Base-by-base conservation (phyloP, 2,329 filamentous ascomycete species). In the Botrytis byssoidea region DNA sequence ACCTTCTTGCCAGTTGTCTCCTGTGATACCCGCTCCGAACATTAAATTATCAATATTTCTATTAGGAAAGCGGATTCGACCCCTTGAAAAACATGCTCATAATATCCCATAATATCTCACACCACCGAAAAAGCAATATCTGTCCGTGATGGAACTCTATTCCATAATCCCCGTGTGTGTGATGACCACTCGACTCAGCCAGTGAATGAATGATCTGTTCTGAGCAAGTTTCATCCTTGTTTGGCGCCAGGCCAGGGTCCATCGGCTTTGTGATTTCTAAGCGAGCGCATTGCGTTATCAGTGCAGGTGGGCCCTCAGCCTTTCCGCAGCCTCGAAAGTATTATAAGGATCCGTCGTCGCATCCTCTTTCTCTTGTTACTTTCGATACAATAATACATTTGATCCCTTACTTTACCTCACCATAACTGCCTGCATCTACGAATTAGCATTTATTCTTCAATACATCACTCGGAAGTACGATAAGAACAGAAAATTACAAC, bases 161-260 rank as follows among this genome's bases (percentile, higher is more conserved):
- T n/a, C 25, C 35, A 32, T 29, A 29, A 64, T 42, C 40, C 3
- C 59, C 51, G n/a, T 57, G n/a, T 57, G n/a, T 57, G 51, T 29
- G n/a, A 57, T 29, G 51, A n/a, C n/a, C 51, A n/a, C 25, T n/a
- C 51, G 51, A 55, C 48, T 57, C 51, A 37, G 32, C 59, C 16
- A 44, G 6, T 57, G 20, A n/a, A 42, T 59, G 20, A 40, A 40
- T 42, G 51, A 68, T 68, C 63, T 72, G 71, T 72, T 60, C 51
- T 72, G 71, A 72, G 71, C 71, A 72, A 60, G 71, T 72, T 72
- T 72, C 51, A 68, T 68, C 48, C 48, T 72, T 68, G 71, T 68
- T 71, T 55, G 59, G 59, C 18, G 32, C 18, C 37, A 25, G 35
- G 48, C 48, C 48, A n/a, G 35, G 20, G 44, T 40, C n/a, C 37